Conservation (phyloP, 495 filamentous ascomycete genomes). For the Neurospora africana region DNA sequence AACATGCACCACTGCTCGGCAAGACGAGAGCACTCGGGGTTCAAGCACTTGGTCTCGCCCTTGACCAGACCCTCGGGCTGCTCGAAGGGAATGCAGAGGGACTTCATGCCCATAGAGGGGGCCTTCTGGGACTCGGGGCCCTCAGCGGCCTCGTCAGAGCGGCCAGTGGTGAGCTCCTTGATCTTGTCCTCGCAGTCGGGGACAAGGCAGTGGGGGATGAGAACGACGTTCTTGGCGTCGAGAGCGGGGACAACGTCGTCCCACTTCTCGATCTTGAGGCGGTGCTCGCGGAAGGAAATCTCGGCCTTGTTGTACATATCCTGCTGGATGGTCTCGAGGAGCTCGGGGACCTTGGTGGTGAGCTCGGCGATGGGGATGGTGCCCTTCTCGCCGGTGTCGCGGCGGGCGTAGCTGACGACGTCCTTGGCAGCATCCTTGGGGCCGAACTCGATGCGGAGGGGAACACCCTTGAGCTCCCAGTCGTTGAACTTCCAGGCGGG, state of each 20-base stretch:
- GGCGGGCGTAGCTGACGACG: slow-evolving; percentile 73
- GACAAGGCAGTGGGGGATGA: slow-evolving; percentile 75
- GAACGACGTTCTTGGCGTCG: slow-evolving; percentile 79
- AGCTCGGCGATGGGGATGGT: slow-evolving; percentile 65
- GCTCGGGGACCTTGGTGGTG: slow-evolving; percentile 54
- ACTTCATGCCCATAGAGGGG: slow-evolving; percentile 95
- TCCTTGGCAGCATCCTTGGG: slow-evolving; percentile 81
- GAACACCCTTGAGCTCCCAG: slow-evolving; percentile 91
- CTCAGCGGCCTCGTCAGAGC: slow-evolving; percentile 53
- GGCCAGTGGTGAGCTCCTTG: slow-evolving; percentile 77
- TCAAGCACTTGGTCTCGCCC: slow-evolving; percentile 80
- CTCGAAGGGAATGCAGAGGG: slow-evolving; percentile 92
- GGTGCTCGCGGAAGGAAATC: slow-evolving; percentile 62
- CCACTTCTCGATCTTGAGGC: slow-evolving; percentile 74
- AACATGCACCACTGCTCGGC: slow-evolving; percentile 85
- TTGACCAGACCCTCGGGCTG: slow-evolving; percentile 71
- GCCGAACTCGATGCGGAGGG: slow-evolving; percentile 87
- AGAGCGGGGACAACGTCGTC: slow-evolving; percentile 75
- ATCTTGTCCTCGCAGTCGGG: slow-evolving; percentile 86
- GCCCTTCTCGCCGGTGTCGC: slow-evolving; percentile 75
- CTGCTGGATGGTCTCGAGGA: slow-evolving; percentile 79
- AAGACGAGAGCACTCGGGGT: slow-evolving; percentile 63
- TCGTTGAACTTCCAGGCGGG: slow-evolving; percentile 98
- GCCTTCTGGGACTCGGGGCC: slow-evolving; percentile 64
- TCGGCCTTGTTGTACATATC: slow-evolving; percentile 81